These are phyloP conservation scores for Elasticomyces elasticus DNA, from an alignment of 495 filamentous ascomycete species.

Conservation along the genomic window DNA sequence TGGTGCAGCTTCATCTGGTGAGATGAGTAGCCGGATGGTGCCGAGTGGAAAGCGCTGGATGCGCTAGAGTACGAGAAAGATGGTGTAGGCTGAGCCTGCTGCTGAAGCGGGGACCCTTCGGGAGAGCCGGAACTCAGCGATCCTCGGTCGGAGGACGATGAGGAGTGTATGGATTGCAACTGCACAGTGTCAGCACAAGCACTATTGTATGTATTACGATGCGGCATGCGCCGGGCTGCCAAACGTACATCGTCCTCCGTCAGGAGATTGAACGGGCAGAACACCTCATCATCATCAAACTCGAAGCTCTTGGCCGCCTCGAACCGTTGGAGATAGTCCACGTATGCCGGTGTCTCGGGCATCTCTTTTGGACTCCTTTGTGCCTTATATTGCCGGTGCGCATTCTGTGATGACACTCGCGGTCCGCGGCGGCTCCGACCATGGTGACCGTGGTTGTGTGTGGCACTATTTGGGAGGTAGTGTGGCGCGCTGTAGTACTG, in stretches of 20 bases:
- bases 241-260: constrained; percentile 91
- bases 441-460: constrained; percentile 66
- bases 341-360: constrained; percentile 62
- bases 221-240: neutral
- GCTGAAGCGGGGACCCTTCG: constrained; percentile 76
- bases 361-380: constrained; percentile 81
- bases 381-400: constrained; percentile 62
- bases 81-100: constrained; percentile 67
- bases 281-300: constrained; percentile 91
- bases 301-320: constrained; percentile 93
- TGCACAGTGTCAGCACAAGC: constrained; percentile 32
- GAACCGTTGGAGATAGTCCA: constrained; percentile 71
- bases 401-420: constrained; percentile 67
- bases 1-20: constrained; percentile 70
- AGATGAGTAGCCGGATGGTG: constrained; percentile 41
- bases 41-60: constrained; percentile 50
- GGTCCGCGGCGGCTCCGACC: constrained; percentile 81
- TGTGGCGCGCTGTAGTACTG: constrained; percentile 47
- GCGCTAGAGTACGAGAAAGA: constrained; percentile 66
- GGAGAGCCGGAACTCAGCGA: constrained; percentile 91
- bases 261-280: constrained; percentile 78
- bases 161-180: constrained; percentile 81
- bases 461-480: constrained; percentile 22
- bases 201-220: neutral
- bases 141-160: constrained; percentile 76